Percentiles rank a stretch among this genome's conserved stretches.
Evolutionary conservation across 805 yeast genomes (phyloP).

Genomic region (Candida coquimbonensis): DNA sequence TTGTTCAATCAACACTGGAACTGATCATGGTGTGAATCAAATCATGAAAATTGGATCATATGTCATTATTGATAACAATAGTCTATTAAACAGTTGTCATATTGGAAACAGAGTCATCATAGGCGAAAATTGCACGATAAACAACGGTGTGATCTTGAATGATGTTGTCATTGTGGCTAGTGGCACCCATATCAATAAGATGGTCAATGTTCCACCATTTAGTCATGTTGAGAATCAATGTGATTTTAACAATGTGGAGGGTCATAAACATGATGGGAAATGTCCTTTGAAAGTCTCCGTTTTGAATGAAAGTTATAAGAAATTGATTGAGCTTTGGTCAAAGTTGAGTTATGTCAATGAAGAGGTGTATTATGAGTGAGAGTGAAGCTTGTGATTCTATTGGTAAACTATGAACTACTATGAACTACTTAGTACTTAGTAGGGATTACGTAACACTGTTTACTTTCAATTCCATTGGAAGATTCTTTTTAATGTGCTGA

Average conservation of each 20-base stretch:
- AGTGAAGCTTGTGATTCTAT: too few relatives aligned
- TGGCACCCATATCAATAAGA: constrained; percentile 35
- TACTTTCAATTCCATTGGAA: too few relatives aligned
- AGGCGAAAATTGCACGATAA: constrained; percentile 34
- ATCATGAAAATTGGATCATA: constrained; percentile 41
- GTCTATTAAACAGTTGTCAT: constrained; percentile 29
- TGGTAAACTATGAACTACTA: too few relatives aligned
- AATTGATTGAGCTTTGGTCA: constrained; percentile 19
- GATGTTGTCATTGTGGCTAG: constrained; percentile 45
- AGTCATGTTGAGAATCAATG: constrained; percentile 28
- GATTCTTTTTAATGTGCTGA: too few relatives aligned
- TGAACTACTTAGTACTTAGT: too few relatives aligned
- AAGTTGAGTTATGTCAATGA: constrained; percentile 16
- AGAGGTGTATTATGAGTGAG: too few relatives aligned
- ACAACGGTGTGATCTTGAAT: constrained; percentile 33
- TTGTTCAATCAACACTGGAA: too few relatives aligned
- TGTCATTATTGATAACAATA: constrained; percentile 32
- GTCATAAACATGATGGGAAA: neutral
- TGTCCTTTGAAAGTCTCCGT: constrained; percentile 7
- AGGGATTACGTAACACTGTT: too few relatives aligned
- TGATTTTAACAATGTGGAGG: neutral
- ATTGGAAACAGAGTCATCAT: constrained; percentile 45
- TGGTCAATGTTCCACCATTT: constrained; percentile 44
- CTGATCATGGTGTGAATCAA: constrained; percentile 12
- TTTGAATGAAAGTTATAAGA: constrained; percentile 25